phyloP scores from a whole-genome alignment of 345 rosid species.

The Citrus medica region DNA sequence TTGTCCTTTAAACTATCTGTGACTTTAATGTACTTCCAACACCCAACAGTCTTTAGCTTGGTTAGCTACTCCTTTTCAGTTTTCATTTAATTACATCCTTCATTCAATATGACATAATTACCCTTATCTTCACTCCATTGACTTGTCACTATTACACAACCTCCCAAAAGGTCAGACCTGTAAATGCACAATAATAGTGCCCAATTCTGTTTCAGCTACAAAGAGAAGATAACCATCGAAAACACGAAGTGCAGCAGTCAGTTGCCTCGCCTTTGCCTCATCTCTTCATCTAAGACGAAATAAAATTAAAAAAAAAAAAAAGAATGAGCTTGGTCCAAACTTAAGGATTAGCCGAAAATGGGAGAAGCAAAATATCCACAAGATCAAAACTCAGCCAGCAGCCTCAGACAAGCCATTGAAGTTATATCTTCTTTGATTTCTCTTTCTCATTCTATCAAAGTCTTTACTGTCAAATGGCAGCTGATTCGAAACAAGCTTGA shows the following conservation, averaged over 20 bases:
- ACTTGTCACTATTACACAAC: constrained; percentile 13
- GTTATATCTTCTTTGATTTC: constrained; percentile 58
- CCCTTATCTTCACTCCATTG: constrained; percentile 4
- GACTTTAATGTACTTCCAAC: constrained; percentile 4
- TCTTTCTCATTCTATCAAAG: constrained; percentile 61
- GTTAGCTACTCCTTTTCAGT: not conserved
- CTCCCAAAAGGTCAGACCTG: constrained; percentile 19
- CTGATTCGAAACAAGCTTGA: constrained; percentile 65
- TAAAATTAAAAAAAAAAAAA: too few species aligned
- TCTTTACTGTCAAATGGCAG: constrained; percentile 81
- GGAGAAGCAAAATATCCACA: constrained; percentile 21
- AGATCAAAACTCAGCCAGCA: constrained; percentile 18
- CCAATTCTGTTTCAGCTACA: constrained; percentile 16
- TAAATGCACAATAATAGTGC: constrained; percentile 5
- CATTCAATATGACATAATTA: constrained; percentile 1
- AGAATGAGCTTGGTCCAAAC: constrained; percentile 35
- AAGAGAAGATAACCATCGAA: not conserved
- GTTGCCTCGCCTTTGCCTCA: not conserved
- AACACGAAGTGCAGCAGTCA: not conserved
- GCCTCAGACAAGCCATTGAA: constrained; percentile 48
- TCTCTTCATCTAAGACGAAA: not conserved
- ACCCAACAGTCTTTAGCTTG: not conserved
- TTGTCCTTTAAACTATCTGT: not conserved
- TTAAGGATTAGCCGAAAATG: constrained; percentile 22
- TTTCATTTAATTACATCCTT: not conserved